Evolutionary conservation across 1,284 basidiomycete genomes (phyloP), one percentile per base, ranked within the genome.

Genomic region (Irpex sp.): DNA sequence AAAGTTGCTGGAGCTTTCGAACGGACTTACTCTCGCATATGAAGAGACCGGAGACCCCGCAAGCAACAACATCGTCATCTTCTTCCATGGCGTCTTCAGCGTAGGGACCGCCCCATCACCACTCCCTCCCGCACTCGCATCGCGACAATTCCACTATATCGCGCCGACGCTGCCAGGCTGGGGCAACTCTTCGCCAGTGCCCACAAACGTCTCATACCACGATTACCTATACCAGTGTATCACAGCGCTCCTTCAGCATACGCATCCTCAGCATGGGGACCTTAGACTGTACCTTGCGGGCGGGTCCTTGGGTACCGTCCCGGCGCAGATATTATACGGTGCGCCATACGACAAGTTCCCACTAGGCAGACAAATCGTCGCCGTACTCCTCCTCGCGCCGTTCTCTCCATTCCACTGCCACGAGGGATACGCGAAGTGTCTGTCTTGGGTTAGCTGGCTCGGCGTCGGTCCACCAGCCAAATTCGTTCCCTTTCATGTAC

Each of bases 261-360:
- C 84, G 21, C 82, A 85, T 64, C 78, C 80, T 1, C 69, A 77
- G 18, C 68, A 71, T 18, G 61, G 68, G 12, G 66, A 75, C 12
- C 74, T 83, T 49, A 76, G 72, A 63, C 73, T 86, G 49, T 84
- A 81, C 71, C 63, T 85, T 56, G 71, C 74, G 4, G 84, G 81
- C 1, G 80, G 82, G 12, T 82, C 82, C 5, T 82, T 79, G 62
- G 85, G 85, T 21, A 81, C 80, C 0, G 75, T 78, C 4, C 72
- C 79, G 6, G 81, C 84, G 0, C 85, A 86, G 72, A 82, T 86
- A 39, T 67, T 87, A 23, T 84, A 81, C 62, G 82, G 80, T 3
- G 77, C 82, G 0, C 67, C 80, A 0, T 80, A 80, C 69, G 75
- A 79, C 65, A 65, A 71, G 18, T 86, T 86, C 65, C 82, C 83